phyloP scores from a whole-genome alignment of 768 basidiomycete genomes.

The Rhodotorula graminis region DNA sequence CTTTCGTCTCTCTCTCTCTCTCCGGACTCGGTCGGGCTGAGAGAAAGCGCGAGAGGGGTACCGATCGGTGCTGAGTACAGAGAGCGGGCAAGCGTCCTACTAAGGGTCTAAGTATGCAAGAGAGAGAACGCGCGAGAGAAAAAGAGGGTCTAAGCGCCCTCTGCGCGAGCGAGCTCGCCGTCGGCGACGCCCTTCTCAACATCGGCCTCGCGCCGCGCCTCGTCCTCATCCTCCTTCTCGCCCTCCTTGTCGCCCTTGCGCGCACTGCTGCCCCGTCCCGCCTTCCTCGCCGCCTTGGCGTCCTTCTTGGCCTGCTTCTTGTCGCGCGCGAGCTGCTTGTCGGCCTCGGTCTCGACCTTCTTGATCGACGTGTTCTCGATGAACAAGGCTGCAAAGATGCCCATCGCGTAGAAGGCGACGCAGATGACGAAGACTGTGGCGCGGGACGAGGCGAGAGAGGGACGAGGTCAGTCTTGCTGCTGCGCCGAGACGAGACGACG shows the following conservation, averaged over 20 bases:
- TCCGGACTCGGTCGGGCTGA: neutral
- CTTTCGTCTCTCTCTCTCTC: neutral
- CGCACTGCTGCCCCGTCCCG: too few relatives aligned
- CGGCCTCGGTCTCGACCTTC: slow-evolving; percentile 6
- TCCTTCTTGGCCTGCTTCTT: slow-evolving; percentile 43
- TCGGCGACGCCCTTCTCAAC: neutral
- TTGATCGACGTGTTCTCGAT: slow-evolving; percentile 47
- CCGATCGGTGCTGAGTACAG: too few relatives aligned
- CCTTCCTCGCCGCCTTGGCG: slow-evolving; percentile 8
- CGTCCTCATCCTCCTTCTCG: neutral
- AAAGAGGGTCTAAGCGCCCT: too few relatives aligned
- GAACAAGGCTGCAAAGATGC: slow-evolving; percentile 41
- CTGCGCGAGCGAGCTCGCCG: too few relatives aligned
- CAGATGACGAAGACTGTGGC: slow-evolving; percentile 17
- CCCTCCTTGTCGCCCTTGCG: neutral
- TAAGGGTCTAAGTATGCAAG: too few relatives aligned
- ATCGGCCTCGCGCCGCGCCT: neutral
- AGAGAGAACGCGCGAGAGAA: too few relatives aligned
- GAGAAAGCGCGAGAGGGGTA: neutral
- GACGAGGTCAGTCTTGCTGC: too few relatives aligned
- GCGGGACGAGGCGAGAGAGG: neutral
- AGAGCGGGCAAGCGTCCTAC: neutral
- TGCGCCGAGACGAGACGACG: too few relatives aligned
- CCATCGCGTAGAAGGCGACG: slow-evolving; percentile 41
- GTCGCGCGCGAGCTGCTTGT: slow-evolving; percentile 54